These are phyloP conservation scores for Aspergillus ochraceoroseus DNA, from an alignment of 2,329 filamentous ascomycete genomes.

Conservation along the genomic window DNA sequence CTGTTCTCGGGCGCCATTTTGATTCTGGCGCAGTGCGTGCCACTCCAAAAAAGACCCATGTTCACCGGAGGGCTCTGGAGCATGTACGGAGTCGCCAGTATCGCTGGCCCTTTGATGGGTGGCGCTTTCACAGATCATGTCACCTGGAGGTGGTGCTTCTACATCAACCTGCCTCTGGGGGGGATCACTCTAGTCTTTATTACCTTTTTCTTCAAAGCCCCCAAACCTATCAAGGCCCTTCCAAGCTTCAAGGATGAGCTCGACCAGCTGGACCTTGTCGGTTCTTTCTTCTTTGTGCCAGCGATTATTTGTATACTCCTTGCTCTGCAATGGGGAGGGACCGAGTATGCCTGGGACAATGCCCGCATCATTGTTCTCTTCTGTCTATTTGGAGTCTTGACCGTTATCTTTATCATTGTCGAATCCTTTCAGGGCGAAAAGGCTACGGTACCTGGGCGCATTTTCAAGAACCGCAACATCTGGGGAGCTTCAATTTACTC, in stretches of 20 bases:
- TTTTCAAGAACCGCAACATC: conserved; percentile 32
- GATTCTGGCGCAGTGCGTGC: conserved; percentile 1
- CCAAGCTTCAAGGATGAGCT: not conserved
- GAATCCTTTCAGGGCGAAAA: conserved; percentile 47
- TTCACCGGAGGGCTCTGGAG: not conserved
- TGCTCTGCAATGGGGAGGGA: conserved; percentile 9
- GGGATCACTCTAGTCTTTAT: not conserved
- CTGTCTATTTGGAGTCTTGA: conserved; percentile 25
- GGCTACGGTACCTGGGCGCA: conserved; percentile 48
- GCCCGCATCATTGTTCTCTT: conserved; percentile 25
- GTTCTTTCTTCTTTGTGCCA: conserved; percentile 7
- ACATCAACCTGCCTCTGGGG: conserved; percentile 9
- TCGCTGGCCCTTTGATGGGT: conserved; percentile 14
- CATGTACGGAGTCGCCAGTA: not conserved
- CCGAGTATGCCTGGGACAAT: conserved; percentile 18
- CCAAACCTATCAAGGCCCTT: not conserved
- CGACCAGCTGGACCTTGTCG: conserved; percentile 1
- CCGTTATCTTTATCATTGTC: conserved; percentile 43
- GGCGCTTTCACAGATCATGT: conserved; percentile 28
- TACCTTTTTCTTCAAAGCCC: not conserved
- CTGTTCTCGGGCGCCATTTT: conserved; percentile 3
- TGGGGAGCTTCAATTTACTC: conserved; percentile 27
- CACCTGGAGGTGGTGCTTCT: conserved; percentile 13
- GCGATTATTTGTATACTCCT: conserved; percentile 9
- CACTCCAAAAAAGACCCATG: not conserved